A percentile compares a stretch with the other conserved stretches of the same genome.
Conservation (phyloP, 176 grass and related monocot species). For the Thalia dealbata region DNA sequence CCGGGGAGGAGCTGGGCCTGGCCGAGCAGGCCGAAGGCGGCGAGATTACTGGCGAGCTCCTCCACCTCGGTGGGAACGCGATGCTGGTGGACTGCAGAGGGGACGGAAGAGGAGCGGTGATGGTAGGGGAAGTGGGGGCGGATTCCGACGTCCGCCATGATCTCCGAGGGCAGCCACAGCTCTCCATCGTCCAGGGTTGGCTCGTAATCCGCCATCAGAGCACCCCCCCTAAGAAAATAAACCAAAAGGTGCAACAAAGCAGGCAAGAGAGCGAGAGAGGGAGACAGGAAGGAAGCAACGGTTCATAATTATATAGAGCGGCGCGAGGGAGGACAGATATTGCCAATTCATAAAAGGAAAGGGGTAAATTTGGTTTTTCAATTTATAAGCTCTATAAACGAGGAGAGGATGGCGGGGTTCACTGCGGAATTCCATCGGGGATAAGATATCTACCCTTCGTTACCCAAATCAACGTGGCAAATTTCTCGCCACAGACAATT, state of each 20-base stretch:
- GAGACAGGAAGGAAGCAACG: background rate
- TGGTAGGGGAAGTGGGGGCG: background rate
- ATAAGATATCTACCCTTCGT: background rate
- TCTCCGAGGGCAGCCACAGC: constrained; percentile 3
- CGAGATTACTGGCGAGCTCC: background rate
- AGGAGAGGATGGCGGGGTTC: background rate
- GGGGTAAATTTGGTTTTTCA: background rate
- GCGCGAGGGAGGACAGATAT: background rate
- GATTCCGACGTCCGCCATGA: constrained; percentile 6
- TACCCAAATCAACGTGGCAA: background rate
- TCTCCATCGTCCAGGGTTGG: constrained; percentile 7
- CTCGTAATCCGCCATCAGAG: constrained; percentile 5
- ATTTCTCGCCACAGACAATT: background rate
- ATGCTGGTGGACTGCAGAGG: background rate
- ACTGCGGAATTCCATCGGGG: background rate
- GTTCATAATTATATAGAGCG: background rate
- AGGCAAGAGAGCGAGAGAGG: no score
- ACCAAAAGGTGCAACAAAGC: no score
- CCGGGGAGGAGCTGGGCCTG: background rate
- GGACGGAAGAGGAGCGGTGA: background rate
- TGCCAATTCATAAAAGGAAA: background rate
- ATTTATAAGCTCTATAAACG: background rate
- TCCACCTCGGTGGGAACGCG: background rate
- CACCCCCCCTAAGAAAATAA: no score
- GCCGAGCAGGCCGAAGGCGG: background rate